phyloP scores from a whole-genome alignment of 306 rosid species.

The Gleditsia sinensis region DNA sequence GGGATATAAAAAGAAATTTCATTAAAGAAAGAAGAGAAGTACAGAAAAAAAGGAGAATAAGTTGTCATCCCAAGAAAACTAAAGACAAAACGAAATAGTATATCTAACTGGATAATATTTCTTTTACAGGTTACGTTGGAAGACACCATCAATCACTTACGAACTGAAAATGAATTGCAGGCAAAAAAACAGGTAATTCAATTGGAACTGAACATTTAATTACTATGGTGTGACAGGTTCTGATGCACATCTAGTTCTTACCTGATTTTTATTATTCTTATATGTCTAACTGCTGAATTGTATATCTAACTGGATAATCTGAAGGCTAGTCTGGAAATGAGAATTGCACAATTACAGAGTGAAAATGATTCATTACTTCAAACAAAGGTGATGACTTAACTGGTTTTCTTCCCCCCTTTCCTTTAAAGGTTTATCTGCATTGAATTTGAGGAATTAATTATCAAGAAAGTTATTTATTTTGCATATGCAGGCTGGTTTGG shows the following conservation, averaged over 20 bases:
- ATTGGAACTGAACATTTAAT: constrained; percentile 26
- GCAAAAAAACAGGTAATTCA: constrained; percentile 45
- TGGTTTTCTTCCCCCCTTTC: neutral
- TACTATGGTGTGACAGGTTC: constrained; percentile 18
- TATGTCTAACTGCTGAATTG: constrained; percentile 20
- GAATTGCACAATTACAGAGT: constrained; percentile 51
- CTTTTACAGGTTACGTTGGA: constrained; percentile 56
- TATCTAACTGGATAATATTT: too few relatives aligned
- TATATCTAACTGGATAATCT: constrained; percentile 32
- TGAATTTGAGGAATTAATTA: constrained; percentile 31
- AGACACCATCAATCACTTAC: constrained; percentile 54
- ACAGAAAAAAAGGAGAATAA: too few relatives aligned
- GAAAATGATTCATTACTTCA: constrained; percentile 61
- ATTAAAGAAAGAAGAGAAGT: too few relatives aligned
- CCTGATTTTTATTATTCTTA: constrained; percentile 17
- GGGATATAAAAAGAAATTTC: too few relatives aligned
- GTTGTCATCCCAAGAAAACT: too few relatives aligned
- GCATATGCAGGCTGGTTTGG: constrained; percentile 54
- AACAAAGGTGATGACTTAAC: constrained; percentile 52
- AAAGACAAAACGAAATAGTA: too few relatives aligned
- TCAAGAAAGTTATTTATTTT: constrained; percentile 30
- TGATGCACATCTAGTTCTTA: constrained; percentile 7
- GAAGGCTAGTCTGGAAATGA: constrained; percentile 63
- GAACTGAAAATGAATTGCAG: constrained; percentile 30
- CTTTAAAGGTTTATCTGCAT: neutral